Conservation (phyloP, 495 filamentous ascomycete species). For the Aspergillus panamensis region DNA sequence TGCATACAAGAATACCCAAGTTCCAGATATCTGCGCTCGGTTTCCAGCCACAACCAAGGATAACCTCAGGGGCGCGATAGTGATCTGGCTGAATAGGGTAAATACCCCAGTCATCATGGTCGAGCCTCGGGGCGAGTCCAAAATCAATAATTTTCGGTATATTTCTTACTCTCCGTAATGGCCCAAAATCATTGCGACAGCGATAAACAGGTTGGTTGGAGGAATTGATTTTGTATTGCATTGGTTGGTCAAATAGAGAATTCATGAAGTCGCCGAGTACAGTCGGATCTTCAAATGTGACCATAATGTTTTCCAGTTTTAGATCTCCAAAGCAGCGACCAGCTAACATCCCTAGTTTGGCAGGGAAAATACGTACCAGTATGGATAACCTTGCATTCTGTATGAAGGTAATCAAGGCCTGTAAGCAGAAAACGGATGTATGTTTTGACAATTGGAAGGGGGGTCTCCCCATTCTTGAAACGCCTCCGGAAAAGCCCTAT, state of each 20-base stretch:
- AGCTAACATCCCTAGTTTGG: background rate
- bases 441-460: too few species aligned
- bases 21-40: constrained; percentile 40
- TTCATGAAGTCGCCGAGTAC: constrained; percentile 28
- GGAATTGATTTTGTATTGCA: constrained; percentile 28
- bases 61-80: constrained; percentile 41
- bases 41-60: constrained; percentile 37
- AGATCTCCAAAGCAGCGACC: constrained; percentile 7
- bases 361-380: background rate
- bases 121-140: constrained; percentile 62
- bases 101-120: constrained; percentile 10
- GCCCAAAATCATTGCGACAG: constrained; percentile 33
- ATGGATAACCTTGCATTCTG: too few species aligned
- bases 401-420: too few species aligned
- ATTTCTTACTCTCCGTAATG: constrained; percentile 17
- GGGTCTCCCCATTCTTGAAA: too few species aligned
- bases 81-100: constrained; percentile 34
- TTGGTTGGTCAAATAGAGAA: constrained; percentile 20
- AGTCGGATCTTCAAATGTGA: constrained; percentile 31
- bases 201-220: constrained; percentile 26
- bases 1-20: constrained; percentile 39
- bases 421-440: too few species aligned
- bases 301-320: constrained; percentile 36
- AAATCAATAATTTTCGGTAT: constrained; percentile 74
- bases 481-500: too few species aligned